Evolutionary conservation across 495 filamentous ascomycete species (phyloP).

Genomic region (Penicillium roqueforti): DNA sequence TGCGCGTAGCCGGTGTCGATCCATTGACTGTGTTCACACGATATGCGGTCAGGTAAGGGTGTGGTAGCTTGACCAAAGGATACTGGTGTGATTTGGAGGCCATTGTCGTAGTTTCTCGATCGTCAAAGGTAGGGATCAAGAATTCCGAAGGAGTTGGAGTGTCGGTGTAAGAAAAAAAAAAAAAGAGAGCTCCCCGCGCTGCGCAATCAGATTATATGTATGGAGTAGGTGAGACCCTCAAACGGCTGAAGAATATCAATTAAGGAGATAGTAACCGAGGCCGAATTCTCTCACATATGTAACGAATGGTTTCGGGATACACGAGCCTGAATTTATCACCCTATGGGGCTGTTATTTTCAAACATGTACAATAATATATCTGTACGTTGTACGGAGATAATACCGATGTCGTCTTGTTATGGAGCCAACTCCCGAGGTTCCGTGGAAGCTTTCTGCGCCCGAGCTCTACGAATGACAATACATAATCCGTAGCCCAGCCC

Average conservation of each 20-base stretch:
- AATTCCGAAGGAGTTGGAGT: background rate
- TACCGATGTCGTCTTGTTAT: background rate
- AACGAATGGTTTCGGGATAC: background rate
- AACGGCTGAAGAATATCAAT: slow-evolving; percentile 5
- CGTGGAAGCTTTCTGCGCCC: background rate
- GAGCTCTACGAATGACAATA: background rate
- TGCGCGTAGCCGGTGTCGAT: slow-evolving; percentile 20
- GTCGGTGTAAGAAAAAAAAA: background rate
- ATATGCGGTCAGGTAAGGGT: slow-evolving; percentile 30
- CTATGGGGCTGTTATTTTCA: background rate
- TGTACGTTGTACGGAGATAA: background rate
- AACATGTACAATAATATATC: background rate
- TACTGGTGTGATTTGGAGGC: slow-evolving; percentile 18
- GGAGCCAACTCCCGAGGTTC: slow-evolving; percentile 3
- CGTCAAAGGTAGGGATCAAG: background rate
- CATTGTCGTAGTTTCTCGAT: slow-evolving; percentile 13
- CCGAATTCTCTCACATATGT: background rate
- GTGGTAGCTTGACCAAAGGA: slow-evolving; percentile 29
- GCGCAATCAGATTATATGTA: slow-evolving; percentile 3
- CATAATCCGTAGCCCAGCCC: background rate
- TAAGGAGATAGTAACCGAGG: slow-evolving; percentile 4
- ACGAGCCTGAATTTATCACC: background rate
- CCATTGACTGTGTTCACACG: slow-evolving; percentile 25
- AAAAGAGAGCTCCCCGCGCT: background rate
- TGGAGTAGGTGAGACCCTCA: background rate